Conservation (phyloP, 2,329 filamentous ascomycete species). For the Coniosporium tulheliwenetii region DNA sequence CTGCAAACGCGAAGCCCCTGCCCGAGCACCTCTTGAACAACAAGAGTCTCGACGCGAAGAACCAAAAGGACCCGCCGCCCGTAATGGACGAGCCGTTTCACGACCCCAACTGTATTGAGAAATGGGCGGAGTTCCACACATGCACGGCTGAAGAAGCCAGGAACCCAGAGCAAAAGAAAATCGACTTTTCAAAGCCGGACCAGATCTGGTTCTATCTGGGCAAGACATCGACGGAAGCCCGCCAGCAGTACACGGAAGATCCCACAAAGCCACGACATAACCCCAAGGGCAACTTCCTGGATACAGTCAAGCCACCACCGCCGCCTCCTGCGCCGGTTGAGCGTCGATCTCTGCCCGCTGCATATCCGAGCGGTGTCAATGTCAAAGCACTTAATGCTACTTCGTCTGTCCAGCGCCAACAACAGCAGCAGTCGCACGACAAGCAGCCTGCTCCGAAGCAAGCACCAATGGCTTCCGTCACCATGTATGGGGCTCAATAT, state of each 20-base stretch:
- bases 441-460: neutral
- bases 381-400: constrained; percentile 5
- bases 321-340: constrained; percentile 7
- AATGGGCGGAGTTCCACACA: constrained; percentile 55
- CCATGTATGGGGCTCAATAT: too few relatives aligned
- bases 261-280: constrained; percentile 46
- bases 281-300: constrained; percentile 54
- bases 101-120: constrained; percentile 26
- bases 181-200: constrained; percentile 57
- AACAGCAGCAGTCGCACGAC: neutral
- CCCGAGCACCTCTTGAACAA: constrained; percentile 35
- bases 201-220: constrained; percentile 84
- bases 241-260: constrained; percentile 80
- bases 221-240: constrained; percentile 73
- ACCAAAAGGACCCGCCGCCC: constrained; percentile 33
- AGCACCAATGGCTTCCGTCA: neutral
- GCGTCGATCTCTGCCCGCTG: constrained; percentile 6
- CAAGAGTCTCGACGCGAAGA: constrained; percentile 27
- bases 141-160: constrained; percentile 22
- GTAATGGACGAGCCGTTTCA: constrained; percentile 30
- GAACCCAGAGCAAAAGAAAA: constrained; percentile 40
- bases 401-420: neutral
- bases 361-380: constrained; percentile 7
- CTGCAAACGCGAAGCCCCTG: constrained; percentile 55
- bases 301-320: constrained; percentile 38